Conservation (phyloP, 1,139 yeast genomes). For the Saccharomycopsis crataegensis region DNA sequence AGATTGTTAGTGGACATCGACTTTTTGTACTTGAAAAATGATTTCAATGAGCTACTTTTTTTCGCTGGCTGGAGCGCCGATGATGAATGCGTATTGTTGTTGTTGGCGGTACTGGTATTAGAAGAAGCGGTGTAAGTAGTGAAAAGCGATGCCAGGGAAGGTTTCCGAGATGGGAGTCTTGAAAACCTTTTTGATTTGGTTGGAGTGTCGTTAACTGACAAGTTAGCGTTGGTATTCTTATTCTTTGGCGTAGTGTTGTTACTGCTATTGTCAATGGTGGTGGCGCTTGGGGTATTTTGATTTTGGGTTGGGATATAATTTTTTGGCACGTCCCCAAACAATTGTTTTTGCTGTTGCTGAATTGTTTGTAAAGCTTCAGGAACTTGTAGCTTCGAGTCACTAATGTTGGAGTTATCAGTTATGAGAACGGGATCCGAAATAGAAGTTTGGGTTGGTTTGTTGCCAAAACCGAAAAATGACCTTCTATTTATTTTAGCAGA, state of each 20-base stretch:
- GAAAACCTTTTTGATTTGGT: background rate
- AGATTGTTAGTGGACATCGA: slow-evolving; percentile 15
- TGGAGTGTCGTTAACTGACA: too few relatives aligned
- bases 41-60: slow-evolving; percentile 12
- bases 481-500: slow-evolving; percentile 6
- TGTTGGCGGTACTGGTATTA: background rate
- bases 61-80: background rate
- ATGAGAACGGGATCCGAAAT: slow-evolving; percentile 9
- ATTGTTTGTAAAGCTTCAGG: slow-evolving; percentile 9
- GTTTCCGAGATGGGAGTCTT: background rate
- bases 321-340: background rate
- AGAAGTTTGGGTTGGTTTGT: background rate
- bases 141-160: slow-evolving; percentile 1
- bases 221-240: too few relatives aligned
- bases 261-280: background rate
- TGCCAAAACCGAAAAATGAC: slow-evolving; percentile 14
- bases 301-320: slow-evolving; percentile 10
- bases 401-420: background rate
- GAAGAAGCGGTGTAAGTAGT: background rate
- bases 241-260: background rate
- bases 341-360: slow-evolving; percentile 8
- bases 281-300: background rate
- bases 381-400: background rate
- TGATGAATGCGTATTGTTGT: background rate
- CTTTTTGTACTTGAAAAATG: slow-evolving; percentile 18